Percentiles rank a stretch among this genome's conserved stretches.
Conservation (phyloP, 2,329 filamentous ascomycete genomes). For the Trichoderma simmonsii region DNA sequence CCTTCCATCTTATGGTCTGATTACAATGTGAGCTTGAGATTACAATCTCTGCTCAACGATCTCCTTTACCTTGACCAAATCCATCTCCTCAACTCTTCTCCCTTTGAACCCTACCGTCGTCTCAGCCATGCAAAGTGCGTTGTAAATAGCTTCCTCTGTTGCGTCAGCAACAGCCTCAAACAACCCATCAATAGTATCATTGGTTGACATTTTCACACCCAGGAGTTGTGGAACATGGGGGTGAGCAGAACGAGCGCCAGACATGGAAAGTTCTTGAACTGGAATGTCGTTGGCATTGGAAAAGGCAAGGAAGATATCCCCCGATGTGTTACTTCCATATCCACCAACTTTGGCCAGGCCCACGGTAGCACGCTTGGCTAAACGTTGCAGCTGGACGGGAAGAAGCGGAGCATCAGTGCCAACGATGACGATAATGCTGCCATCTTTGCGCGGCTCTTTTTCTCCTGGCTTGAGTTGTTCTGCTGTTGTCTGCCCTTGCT, state of each 20-base stretch:
- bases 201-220: slow-evolving; percentile 41
- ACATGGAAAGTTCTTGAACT: slow-evolving; percentile 29
- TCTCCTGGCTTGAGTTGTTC: slow-evolving; percentile 17
- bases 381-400: slow-evolving; percentile 38
- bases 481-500: slow-evolving; percentile 33
- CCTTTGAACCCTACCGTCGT: slow-evolving; percentile 54
- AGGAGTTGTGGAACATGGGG: background rate
- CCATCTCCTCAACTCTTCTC: slow-evolving; percentile 47
- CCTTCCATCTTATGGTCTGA: background rate
- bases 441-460: slow-evolving; percentile 32
- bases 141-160: slow-evolving; percentile 64
- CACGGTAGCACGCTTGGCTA: slow-evolving; percentile 60
- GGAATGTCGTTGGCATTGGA: slow-evolving; percentile 56
- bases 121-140: slow-evolving; percentile 59
- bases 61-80: slow-evolving; percentile 44
- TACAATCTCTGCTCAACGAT: slow-evolving; percentile 42
- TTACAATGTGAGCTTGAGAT: background rate
- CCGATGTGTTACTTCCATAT: slow-evolving; percentile 59
- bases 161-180: slow-evolving; percentile 62
- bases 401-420: slow-evolving; percentile 33
- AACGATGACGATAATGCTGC: slow-evolving; percentile 36
- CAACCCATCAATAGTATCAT: slow-evolving; percentile 57
- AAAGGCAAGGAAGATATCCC: slow-evolving; percentile 66
- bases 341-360: slow-evolving; percentile 60
- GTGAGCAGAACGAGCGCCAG: background rate